phyloP scores from a whole-genome alignment of 208 protist species.

The Leishmania arabica region DNA sequence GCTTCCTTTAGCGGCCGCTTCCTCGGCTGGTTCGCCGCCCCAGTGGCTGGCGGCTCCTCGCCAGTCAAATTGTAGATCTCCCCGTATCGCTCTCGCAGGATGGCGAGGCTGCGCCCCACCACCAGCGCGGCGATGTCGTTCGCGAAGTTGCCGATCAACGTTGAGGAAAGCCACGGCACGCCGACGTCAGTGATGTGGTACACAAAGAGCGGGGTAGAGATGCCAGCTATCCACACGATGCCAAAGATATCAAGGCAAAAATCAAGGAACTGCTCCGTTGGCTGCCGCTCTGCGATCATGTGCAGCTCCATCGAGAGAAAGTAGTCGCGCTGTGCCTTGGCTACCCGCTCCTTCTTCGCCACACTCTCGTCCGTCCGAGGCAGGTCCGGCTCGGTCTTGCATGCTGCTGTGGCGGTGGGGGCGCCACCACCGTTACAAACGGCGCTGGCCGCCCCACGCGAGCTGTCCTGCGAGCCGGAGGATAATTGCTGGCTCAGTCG shows the following conservation, averaged over 20 bases:
- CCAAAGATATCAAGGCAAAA: constrained; percentile 89
- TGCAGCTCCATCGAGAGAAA: constrained; percentile 67
- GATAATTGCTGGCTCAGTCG: constrained; percentile 26
- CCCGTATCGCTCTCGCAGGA: constrained; percentile 26
- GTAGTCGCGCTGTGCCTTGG: constrained; percentile 37
- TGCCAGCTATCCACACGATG: constrained; percentile 72
- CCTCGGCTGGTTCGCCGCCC: not conserved
- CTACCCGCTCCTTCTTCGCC: constrained; percentile 20
- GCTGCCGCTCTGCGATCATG: constrained; percentile 58
- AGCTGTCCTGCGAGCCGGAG: not conserved
- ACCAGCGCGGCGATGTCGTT: constrained; percentile 84
- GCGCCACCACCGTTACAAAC: not conserved
- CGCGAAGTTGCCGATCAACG: constrained; percentile 71
- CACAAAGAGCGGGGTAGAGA: constrained; percentile 51
- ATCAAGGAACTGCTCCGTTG: constrained; percentile 75
- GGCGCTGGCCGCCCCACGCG: not conserved
- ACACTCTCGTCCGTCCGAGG: not conserved
- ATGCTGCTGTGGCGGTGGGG: not conserved
- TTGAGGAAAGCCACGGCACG: constrained; percentile 53
- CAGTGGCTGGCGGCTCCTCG: not conserved
- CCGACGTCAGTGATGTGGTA: constrained; percentile 61
- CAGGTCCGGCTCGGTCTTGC: constrained; percentile 4
- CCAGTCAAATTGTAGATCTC: constrained; percentile 29
- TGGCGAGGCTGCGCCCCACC: constrained; percentile 47
- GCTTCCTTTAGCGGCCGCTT: constrained; percentile 26